Evolutionary conservation across 805 yeast species (phyloP).

Genomic region (Wickerhamiella sergipiensis): DNA sequence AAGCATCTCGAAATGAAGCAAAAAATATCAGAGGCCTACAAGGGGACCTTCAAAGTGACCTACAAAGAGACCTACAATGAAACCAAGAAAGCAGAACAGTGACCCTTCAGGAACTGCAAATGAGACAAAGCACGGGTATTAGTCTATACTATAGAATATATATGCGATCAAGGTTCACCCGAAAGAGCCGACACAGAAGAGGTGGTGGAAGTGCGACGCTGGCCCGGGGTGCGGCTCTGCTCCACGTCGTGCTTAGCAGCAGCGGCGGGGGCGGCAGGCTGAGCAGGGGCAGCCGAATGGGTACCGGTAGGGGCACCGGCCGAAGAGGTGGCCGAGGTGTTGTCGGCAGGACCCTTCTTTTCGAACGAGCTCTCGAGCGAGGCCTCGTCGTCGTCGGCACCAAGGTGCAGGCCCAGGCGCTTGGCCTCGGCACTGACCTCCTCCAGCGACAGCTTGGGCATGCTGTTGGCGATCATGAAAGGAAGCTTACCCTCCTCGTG

Average conservation of each 20-base stretch:
- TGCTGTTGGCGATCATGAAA: conserved; percentile 46
- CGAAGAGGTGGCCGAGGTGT: not conserved
- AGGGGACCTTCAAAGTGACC: too few relatives aligned
- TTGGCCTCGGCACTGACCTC: conserved; percentile 50
- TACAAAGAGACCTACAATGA: too few relatives aligned
- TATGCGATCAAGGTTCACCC: not conserved
- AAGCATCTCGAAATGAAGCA: too few relatives aligned
- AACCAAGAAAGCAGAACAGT: too few relatives aligned
- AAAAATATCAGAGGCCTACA: too few relatives aligned
- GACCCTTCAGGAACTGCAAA: too few relatives aligned
- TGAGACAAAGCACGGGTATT: not conserved
- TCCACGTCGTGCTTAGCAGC: not conserved
- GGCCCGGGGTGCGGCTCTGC: conserved; percentile 1
- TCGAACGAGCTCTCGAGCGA: not conserved
- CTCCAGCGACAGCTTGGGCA: conserved; percentile 44
- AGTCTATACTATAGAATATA: not conserved
- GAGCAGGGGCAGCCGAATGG: not conserved
- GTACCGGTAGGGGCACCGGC: not conserved
- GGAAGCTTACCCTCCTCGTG: conserved; percentile 42
- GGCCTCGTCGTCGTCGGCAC: conserved; percentile 6
- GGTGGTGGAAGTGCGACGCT: conserved; percentile 5
- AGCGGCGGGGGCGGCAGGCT: not conserved
- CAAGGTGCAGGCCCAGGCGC: conserved; percentile 35
- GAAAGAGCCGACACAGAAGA: conserved; percentile 8
- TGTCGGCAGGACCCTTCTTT: not conserved